Conservation (phyloP, 78 protist genomes). For the Polysphondylium violaceum region DNA sequence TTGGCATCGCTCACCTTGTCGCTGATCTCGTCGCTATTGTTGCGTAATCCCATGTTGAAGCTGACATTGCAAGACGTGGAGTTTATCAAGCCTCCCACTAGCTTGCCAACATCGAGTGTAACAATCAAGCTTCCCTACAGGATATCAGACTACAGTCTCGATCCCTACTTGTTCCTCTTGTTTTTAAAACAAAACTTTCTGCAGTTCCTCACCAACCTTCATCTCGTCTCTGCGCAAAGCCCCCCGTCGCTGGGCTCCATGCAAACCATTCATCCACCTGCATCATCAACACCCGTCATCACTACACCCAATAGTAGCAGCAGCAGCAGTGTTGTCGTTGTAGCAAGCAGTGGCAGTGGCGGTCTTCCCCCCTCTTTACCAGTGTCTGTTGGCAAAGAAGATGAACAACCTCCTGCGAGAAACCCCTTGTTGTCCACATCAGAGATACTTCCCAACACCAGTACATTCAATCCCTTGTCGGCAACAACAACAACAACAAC, state of each 20-base stretch:
- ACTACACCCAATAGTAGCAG: not conserved
- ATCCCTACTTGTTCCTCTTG: constrained; percentile 49
- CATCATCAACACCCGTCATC: not conserved
- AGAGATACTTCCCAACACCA: constrained; percentile 10
- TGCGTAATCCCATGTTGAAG: constrained; percentile 77
- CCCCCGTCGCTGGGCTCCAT: not conserved
- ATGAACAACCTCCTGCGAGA: no score
- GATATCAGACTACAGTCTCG: not conserved
- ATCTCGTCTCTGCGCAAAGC: constrained; percentile 8
- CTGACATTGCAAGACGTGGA: constrained; percentile 65
- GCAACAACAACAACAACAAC: not conserved
- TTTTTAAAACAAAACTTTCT: constrained; percentile 57
- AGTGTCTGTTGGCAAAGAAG: not conserved
- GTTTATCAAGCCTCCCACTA: constrained; percentile 62
- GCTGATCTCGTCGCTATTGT: constrained; percentile 22
- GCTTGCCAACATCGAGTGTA: constrained; percentile 16
- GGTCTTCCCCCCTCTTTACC: not conserved
- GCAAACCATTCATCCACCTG: not conserved
- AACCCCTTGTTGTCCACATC: constrained; percentile 26
- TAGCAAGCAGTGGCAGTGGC: not conserved
- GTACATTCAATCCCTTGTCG: not conserved
- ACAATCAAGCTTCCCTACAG: constrained; percentile 17
- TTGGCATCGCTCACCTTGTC: constrained; percentile 34
- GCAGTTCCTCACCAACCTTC: constrained; percentile 52
- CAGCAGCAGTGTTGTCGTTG: no score